Base-by-base conservation (phyloP, 1,284 basidiomycete species). In the Neolentinus lepideus region DNA sequence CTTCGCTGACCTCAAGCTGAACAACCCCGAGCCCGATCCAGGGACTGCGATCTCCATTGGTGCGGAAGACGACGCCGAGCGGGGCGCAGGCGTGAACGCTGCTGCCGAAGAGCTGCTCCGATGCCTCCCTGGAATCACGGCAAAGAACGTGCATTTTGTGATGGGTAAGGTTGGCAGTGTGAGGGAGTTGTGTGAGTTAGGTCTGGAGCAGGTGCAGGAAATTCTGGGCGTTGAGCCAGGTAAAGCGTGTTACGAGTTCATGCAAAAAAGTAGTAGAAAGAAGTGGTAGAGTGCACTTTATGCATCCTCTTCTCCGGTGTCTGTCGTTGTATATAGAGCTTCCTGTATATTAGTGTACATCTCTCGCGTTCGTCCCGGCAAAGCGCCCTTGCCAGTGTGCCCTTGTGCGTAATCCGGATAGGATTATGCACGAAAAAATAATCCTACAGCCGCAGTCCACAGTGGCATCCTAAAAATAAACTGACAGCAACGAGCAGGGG, bases 1-100 rank as follows among this genome's bases (percentile, higher is more conserved):
- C 55, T 95, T 98, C 73, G 84, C 83, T 48, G 96, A 98, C 65
- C 83, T 99, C 27, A 99, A 99, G 69, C 65, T 75, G n/a, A 87
- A 89, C 61, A 82, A 84, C 54, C 74, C 83, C 0, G 94, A 99
- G 67, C 97, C 96, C 0, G 90, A 97, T 60, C 80, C 85, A 10
- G 66, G 75, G 4, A 80, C 79, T 38, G 94, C 94, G 0, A 82
- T 93, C 35, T 70, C 84, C 4, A 78, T 93, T 25, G 94, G 94
- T 12, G 88, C 90, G 0, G 92, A 92, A 51, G 85, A 84, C 46
- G 86, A 88, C 58, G 74, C 78, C 0, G 75, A 83, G 2, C 78
- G 72, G 0, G 86, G 85, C 0, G 80, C 78, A 1, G 86, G 86
- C 1, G 73, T 89, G 51, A 91, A 92, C 62, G 73, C 79, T 2